Conservation (phyloP, 2,329 filamentous ascomycete genomes). For the Simplicillium aogashimaense region DNA sequence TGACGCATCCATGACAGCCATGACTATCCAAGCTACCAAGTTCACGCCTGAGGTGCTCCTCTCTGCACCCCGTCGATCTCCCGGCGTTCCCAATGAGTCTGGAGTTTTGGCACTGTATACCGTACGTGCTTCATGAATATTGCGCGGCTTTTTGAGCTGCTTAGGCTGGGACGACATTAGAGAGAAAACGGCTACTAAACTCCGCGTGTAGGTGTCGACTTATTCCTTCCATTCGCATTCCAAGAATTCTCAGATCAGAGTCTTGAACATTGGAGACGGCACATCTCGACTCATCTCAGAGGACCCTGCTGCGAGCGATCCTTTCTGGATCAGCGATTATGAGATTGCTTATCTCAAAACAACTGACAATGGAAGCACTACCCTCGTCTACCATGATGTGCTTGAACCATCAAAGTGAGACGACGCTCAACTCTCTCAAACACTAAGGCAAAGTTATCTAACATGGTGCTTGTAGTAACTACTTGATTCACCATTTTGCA, state of each 20-base stretch:
- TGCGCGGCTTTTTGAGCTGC: background rate
- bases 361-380: slow-evolving; percentile 35
- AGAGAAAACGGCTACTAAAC: background rate
- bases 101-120: slow-evolving; percentile 58
- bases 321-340: slow-evolving; percentile 65
- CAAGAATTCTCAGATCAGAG: slow-evolving; percentile 56
- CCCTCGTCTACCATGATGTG: slow-evolving; percentile 31
- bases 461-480: slow-evolving; percentile 14
- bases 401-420: slow-evolving; percentile 1
- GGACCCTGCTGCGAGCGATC: slow-evolving; percentile 55
- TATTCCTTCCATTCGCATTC: slow-evolving; percentile 73
- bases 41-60: slow-evolving; percentile 73
- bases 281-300: slow-evolving; percentile 57
- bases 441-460: background rate
- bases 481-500: slow-evolving; percentile 37
- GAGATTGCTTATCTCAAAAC: slow-evolving; percentile 47
- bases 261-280: slow-evolving; percentile 60
- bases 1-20: slow-evolving; percentile 24
- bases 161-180: background rate
- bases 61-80: slow-evolving; percentile 62
- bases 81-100: slow-evolving; percentile 58
- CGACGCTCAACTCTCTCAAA: background rate
- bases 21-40: slow-evolving; percentile 61
- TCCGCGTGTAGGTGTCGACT: slow-evolving; percentile 43
- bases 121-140: slow-evolving; percentile 22